Evolutionary conservation across 495 filamentous ascomycete genomes (phyloP).

Genomic region (Wilcoxina mikolae): DNA sequence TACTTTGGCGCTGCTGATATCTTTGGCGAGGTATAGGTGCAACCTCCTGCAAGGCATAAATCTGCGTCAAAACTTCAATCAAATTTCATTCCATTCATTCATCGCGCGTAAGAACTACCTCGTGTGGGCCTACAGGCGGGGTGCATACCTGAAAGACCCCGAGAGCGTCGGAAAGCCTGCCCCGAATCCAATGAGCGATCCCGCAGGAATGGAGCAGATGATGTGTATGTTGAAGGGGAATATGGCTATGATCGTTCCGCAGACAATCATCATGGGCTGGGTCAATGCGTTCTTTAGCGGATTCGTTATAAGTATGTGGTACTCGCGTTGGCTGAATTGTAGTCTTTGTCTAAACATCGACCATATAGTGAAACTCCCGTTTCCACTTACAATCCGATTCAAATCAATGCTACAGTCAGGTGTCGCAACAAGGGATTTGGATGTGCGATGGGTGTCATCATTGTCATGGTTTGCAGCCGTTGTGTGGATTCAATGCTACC

Average conservation of each 20-base stretch:
- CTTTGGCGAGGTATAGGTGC: conserved; percentile 31
- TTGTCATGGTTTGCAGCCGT: conserved; percentile 53
- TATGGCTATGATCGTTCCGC: conserved; percentile 99
- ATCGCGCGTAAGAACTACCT: conserved; percentile 63
- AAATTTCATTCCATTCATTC: conserved; percentile 63
- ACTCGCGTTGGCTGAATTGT: background rate
- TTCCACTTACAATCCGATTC: conserved; percentile 93
- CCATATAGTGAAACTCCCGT: conserved; percentile 79
- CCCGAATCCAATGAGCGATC: conserved; percentile 90
- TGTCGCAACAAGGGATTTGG: conserved; percentile 86
- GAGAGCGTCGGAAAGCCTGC: conserved; percentile 70
- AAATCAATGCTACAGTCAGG: conserved; percentile 98
- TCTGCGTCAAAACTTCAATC: conserved; percentile 62
- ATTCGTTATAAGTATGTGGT: conserved; percentile 76
- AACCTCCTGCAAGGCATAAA: conserved; percentile 72
- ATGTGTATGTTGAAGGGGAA: conserved; percentile 99
- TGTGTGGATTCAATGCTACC: background rate
- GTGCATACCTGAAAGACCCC: conserved; percentile 78
- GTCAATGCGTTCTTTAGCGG: conserved; percentile 98
- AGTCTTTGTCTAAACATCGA: background rate
- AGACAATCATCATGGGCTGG: conserved; percentile 98
- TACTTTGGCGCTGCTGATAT: background rate
- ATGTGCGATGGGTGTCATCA: conserved; percentile 94
- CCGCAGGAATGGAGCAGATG: conserved; percentile 97
- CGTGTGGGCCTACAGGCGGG: conserved; percentile 63